A percentile compares a stretch with the other conserved stretches of the same genome.
Evolutionary conservation across 1,284 basidiomycete genomes (phyloP).

Genomic region (Tausonia pullulans): DNA sequence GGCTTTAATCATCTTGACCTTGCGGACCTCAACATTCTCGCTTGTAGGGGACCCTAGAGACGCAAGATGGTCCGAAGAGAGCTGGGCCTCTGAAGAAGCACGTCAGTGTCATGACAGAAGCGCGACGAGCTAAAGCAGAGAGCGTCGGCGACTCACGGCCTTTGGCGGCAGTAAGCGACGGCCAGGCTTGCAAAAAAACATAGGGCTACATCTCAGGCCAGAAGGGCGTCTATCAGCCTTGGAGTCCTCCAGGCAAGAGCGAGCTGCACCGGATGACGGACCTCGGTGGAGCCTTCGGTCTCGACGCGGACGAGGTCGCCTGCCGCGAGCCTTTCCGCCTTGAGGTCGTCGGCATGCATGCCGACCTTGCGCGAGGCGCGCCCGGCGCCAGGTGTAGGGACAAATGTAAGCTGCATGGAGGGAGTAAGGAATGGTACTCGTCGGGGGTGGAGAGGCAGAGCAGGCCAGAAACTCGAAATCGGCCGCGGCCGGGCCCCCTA

Average conservation of each 20-base stretch:
- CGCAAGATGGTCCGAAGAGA: neutral
- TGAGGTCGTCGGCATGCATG: conserved; percentile 23
- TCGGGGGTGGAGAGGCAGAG: no score
- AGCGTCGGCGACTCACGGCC: neutral
- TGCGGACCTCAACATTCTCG: neutral
- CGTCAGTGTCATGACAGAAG: no score
- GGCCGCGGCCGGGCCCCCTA: no score
- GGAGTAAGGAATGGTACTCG: no score
- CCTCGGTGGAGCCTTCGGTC: conserved; percentile 1
- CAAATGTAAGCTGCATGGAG: no score
- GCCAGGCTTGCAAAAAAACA: conserved; percentile 6
- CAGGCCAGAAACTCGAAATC: no score
- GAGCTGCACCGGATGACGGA: neutral
- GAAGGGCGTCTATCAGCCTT: neutral
- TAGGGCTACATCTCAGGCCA: neutral
- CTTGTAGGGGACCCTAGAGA: conserved; percentile 13
- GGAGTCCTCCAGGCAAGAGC: neutral
- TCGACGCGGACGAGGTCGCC: conserved; percentile 29
- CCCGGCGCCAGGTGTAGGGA: neutral
- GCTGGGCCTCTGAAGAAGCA: neutral
- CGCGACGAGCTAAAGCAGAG: no score
- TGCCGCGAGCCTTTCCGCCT: conserved; percentile 28
- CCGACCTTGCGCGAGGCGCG: neutral
- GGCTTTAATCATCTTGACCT: conserved; percentile 23
- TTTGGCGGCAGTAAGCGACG: neutral